Base-by-base conservation (phyloP, 2,329 filamentous ascomycete genomes). In the Cadophora sp. region DNA sequence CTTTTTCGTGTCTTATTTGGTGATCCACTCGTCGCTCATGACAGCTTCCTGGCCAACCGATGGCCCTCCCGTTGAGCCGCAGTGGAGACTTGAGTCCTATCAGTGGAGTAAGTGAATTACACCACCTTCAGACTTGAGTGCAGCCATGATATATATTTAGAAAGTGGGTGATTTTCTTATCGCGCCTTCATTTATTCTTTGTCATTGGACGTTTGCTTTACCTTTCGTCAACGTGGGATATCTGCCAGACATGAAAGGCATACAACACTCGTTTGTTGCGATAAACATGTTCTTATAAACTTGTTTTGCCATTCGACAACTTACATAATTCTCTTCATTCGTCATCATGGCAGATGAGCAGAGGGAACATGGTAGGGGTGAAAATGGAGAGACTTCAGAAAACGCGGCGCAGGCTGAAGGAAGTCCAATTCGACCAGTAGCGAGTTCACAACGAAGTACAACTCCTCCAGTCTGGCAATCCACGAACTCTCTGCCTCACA, bases 311-410 rank as follows among this genome's bases (percentile, higher is more conserved):
- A 14, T 43, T 16, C 19, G 40, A 43, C 5, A 4, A 43, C 26
- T 53, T 63, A 37, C 8, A 43, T 40, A 51, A 37, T 63, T 40
- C 11, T 59, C 34, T 50, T 29, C 8, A 19, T 43, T 65, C 12
- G 27, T 14, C n/a, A 60, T 8, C 6, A 68, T 68, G 67, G 40
- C 58, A 11, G 67, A 68, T 59, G 62, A 68, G 19, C 29, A 40
- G 24, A 29, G 19, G 29, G 50, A 65, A 8, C 24, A 9, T 53
- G 46, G 24, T 50, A 29, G 64, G 34, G 29, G 50, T 3, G 40
- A 19, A n/a, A 27, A 50, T 29, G 58, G 46, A 27, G 19, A 50
- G 14, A 62, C 53, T 63, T 19, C 24, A 59, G 51, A 12, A 59
- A 51, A 46, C 12, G 34, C 37, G 4, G 22, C 19, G n/a, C 61